phyloP scores from a whole-genome alignment of 495 filamentous ascomycete genomes.

The Ramalina intermedia region DNA sequence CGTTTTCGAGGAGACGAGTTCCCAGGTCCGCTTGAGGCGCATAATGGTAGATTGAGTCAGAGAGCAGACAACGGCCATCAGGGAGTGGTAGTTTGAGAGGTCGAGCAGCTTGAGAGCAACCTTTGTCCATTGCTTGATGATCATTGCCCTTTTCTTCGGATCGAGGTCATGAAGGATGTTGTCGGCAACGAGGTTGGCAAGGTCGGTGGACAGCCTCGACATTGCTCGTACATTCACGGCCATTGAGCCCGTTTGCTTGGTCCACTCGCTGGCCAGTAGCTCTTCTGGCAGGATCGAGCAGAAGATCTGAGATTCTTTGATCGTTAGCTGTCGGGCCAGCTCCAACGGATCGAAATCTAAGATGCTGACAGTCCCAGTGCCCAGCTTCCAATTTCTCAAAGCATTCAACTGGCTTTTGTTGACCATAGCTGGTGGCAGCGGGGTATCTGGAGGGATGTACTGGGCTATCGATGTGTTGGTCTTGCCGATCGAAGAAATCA shows the following conservation, averaged over 20 bases:
- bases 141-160: slow-evolving; percentile 73
- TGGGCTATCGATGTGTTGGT: slow-evolving; percentile 57
- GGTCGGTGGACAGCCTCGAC: slow-evolving; percentile 80
- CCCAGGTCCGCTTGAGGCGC: slow-evolving; percentile 90
- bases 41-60: slow-evolving; percentile 82
- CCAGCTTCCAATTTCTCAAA: slow-evolving; percentile 59
- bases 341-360: slow-evolving; percentile 90
- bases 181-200: slow-evolving; percentile 90
- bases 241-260: slow-evolving; percentile 59
- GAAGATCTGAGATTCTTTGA: slow-evolving; percentile 88
- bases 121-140: slow-evolving; percentile 99
- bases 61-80: slow-evolving; percentile 94
- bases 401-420: slow-evolving; percentile 61
- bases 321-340: slow-evolving; percentile 80
- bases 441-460: slow-evolving; percentile 53
- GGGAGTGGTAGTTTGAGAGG: slow-evolving; percentile 87
- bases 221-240: slow-evolving; percentile 91
- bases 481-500: slow-evolving; percentile 82
- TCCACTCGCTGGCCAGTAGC: slow-evolving; percentile 88
- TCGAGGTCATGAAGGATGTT: slow-evolving; percentile 78
- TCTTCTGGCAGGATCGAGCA: slow-evolving; percentile 88
- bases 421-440: slow-evolving; percentile 53
- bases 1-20: slow-evolving; percentile 71
- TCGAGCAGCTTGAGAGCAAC: slow-evolving; percentile 75
- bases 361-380: slow-evolving; percentile 55